These are phyloP conservation scores for Combretum micranthum DNA, from an alignment of 345 rosid species.

Conservation along the genomic window DNA sequence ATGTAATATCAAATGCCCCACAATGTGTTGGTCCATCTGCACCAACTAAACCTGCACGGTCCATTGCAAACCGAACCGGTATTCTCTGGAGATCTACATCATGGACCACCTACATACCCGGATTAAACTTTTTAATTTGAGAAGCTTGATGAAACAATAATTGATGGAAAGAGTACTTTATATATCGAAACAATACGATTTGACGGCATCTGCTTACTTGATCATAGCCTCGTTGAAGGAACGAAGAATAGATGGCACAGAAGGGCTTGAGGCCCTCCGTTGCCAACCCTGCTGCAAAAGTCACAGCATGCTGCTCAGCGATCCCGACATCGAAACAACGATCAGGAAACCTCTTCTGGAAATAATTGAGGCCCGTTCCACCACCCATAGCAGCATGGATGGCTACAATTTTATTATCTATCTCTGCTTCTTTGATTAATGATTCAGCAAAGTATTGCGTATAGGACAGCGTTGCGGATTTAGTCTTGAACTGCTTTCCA, in stretches of 20 bases:
- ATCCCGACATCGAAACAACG: conserved; percentile 81
- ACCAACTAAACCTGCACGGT: conserved; percentile 72
- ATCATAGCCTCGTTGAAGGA: conserved; percentile 72
- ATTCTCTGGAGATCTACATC: conserved; percentile 75
- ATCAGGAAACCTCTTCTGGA: conserved; percentile 58
- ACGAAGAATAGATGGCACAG: conserved; percentile 72
- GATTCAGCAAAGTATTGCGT: conserved; percentile 65
- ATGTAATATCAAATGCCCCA: conserved; percentile 63
- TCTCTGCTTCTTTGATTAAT: conserved; percentile 56
- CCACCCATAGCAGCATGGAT: conserved; percentile 90
- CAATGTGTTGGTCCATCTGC: conserved; percentile 82
- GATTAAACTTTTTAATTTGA: conserved; percentile 1
- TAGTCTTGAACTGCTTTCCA: conserved; percentile 51
- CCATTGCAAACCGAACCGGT: conserved; percentile 67
- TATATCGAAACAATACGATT: not conserved
- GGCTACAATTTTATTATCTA: conserved; percentile 50
- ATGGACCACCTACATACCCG: conserved; percentile 45
- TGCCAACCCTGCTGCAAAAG: conserved; percentile 78
- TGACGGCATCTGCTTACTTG: conserved; percentile 32
- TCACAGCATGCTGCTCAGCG: conserved; percentile 74
- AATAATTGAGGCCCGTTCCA: conserved; percentile 68
- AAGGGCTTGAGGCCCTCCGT: conserved; percentile 71
- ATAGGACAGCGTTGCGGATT: conserved; percentile 48
- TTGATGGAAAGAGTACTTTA: too few relatives aligned
- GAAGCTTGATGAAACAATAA: not conserved